Percentiles rank a stretch among this genome's conserved stretches.
Evolutionary conservation across 768 basidiomycete genomes (phyloP).

Genomic region (Calocybe gangraenosa): DNA sequence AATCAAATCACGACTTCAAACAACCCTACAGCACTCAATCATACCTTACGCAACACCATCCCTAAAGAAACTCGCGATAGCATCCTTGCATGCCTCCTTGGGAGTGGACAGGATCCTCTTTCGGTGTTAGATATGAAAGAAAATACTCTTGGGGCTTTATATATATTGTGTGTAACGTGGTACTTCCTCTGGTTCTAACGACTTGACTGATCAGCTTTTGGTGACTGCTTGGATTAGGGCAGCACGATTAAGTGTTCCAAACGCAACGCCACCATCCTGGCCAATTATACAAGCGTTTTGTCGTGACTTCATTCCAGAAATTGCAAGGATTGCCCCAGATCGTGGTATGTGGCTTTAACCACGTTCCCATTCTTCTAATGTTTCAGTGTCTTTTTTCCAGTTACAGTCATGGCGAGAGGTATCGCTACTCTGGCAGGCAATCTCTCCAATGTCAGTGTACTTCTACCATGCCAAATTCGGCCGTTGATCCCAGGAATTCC

Average conservation of each 20-base stretch:
- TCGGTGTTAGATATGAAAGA: conserved; percentile 45
- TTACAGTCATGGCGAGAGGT: conserved; percentile 62
- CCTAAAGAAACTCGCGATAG: conserved; percentile 57
- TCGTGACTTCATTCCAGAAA: conserved; percentile 52
- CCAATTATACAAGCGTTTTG: conserved; percentile 55
- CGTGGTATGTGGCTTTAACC: conserved; percentile 40
- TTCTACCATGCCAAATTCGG: neutral
- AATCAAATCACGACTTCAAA: conserved; percentile 41
- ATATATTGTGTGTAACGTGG: conserved; percentile 56
- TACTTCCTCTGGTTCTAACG: too few relatives aligned
- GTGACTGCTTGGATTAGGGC: conserved; percentile 35
- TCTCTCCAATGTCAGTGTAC: conserved; percentile 31
- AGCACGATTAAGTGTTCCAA: conserved; percentile 46
- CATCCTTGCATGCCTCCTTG: conserved; percentile 48
- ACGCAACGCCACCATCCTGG: conserved; percentile 37
- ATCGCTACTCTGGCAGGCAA: conserved; percentile 47
- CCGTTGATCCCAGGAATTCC: neutral
- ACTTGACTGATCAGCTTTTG: neutral
- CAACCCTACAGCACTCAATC: conserved; percentile 33
- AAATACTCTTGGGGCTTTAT: conserved; percentile 65
- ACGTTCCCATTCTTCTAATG: neutral
- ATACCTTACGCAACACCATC: conserved; percentile 40
- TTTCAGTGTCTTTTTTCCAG: conserved; percentile 28
- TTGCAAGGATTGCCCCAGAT: conserved; percentile 66
- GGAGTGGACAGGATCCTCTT: conserved; percentile 68